phyloP scores from a whole-genome alignment of 1,139 yeast species.

The Yamadazyma membranifaciens region DNA sequence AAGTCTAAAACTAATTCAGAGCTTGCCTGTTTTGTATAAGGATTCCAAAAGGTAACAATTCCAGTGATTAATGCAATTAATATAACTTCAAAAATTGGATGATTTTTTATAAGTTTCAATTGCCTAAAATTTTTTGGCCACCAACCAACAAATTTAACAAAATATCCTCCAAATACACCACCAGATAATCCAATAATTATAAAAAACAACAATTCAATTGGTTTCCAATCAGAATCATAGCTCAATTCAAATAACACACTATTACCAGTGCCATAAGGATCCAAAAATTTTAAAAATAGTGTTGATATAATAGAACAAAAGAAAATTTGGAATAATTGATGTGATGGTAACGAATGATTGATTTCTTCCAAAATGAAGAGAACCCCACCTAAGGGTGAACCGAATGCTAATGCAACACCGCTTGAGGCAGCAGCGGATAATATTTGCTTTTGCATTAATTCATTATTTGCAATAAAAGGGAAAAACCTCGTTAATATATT shows the following conservation, averaged over 20 bases:
- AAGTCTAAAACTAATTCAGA: conserved; percentile 53
- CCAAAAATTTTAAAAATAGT: conserved; percentile 51
- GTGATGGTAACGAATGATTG: conserved; percentile 57
- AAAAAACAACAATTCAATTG: conserved; percentile 48
- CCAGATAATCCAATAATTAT: conserved; percentile 54
- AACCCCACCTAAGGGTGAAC: conserved; percentile 70
- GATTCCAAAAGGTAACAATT: conserved; percentile 48
- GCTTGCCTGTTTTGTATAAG: conserved; percentile 53
- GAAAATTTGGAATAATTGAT: conserved; percentile 57
- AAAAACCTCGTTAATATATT: conserved; percentile 55
- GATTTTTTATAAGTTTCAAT: conserved; percentile 29
- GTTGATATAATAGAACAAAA: conserved; percentile 62
- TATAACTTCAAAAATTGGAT: conserved; percentile 50
- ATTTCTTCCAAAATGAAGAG: conserved; percentile 65
- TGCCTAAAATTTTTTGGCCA: conserved; percentile 49
- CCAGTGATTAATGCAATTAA: conserved; percentile 50
- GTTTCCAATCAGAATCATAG: conserved; percentile 57
- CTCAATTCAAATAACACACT: conserved; percentile 57
- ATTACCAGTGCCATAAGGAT: conserved; percentile 65
- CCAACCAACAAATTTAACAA: conserved; percentile 50
- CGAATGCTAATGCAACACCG: conserved; percentile 71
- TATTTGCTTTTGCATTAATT: conserved; percentile 55
- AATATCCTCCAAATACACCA: conserved; percentile 56
- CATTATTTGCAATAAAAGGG: conserved; percentile 49
- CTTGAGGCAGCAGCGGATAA: conserved; percentile 66